These are phyloP conservation scores for Pleurotus djamor DNA, from an alignment of 768 basidiomycete genomes.

Conservation along the genomic window DNA sequence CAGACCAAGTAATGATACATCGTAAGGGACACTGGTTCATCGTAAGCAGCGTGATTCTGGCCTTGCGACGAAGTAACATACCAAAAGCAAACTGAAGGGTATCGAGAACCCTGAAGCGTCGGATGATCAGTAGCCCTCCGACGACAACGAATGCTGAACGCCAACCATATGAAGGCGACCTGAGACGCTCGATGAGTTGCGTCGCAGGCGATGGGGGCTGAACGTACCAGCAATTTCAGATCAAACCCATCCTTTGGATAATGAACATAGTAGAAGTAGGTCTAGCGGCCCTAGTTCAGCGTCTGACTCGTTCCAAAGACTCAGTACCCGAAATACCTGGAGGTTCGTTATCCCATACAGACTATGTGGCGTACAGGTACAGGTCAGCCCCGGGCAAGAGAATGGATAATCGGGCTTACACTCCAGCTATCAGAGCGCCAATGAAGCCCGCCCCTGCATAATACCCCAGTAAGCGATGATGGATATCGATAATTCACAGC, in stretches of 20 bases:
- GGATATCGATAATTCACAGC: not conserved
- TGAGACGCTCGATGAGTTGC: not conserved
- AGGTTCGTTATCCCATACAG: slow-evolving; percentile 20
- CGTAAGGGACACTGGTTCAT: slow-evolving; percentile 3
- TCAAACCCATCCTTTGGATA: slow-evolving; percentile 14
- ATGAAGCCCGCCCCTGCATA: slow-evolving; percentile 16
- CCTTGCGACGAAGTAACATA: not conserved
- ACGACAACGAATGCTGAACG: not conserved
- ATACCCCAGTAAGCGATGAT: not conserved
- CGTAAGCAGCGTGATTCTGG: not conserved
- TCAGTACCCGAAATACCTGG: slow-evolving; percentile 8
- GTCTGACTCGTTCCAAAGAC: not conserved
- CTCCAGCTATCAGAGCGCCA: slow-evolving; percentile 14
- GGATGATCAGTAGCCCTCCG: not conserved
- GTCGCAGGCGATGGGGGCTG: not conserved
- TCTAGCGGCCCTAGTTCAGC: slow-evolving; percentile 7
- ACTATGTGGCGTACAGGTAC: slow-evolving; percentile 8
- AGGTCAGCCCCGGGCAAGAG: not conserved
- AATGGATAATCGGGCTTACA: slow-evolving; percentile 8
- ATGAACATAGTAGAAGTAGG: slow-evolving; percentile 19
- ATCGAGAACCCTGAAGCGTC: slow-evolving; percentile 3
- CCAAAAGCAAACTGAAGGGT: slow-evolving; percentile 2
- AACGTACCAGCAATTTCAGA: slow-evolving; percentile 13
- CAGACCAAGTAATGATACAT: slow-evolving; percentile 39
- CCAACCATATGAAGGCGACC: slow-evolving; percentile 6